These are phyloP conservation scores for Ilyonectria destructans DNA, from an alignment of 2,329 filamentous ascomycete species.

Conservation along the genomic window DNA sequence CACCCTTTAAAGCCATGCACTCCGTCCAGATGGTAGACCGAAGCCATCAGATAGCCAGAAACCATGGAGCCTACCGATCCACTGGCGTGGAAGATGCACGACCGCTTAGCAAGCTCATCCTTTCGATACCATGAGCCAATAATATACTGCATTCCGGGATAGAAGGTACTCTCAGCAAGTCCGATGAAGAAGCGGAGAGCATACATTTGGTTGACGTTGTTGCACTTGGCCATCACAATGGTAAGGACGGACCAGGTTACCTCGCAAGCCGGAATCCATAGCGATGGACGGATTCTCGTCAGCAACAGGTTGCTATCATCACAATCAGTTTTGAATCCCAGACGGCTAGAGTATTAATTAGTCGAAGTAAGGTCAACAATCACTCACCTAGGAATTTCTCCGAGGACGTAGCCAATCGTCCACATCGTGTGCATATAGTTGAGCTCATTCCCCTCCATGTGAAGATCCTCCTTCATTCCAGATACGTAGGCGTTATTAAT, in stretches of 20 bases:
- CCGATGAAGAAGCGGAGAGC: constrained; percentile 62
- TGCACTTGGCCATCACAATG: constrained; percentile 58
- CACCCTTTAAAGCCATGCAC: constrained; percentile 64
- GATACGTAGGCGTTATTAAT: constrained; percentile 60
- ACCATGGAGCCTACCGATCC: constrained; percentile 49
- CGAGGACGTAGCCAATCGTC: constrained; percentile 73
- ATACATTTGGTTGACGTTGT: constrained; percentile 56
- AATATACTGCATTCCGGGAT: constrained; percentile 58
- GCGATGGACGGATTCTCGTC: constrained; percentile 56
- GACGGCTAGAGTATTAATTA: background rate
- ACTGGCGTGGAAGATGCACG: constrained; percentile 59
- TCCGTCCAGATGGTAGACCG: constrained; percentile 60
- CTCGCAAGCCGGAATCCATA: constrained; percentile 61
- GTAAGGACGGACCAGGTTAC: constrained; percentile 50
- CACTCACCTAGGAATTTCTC: constrained; percentile 53
- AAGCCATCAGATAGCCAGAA: constrained; percentile 54
- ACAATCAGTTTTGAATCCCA: background rate
- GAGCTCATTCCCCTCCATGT: constrained; percentile 61
- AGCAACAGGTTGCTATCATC: constrained; percentile 52
- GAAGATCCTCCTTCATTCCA: constrained; percentile 67
- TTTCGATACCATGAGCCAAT: constrained; percentile 63
- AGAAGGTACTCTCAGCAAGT: constrained; percentile 56
- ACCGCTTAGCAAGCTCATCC: constrained; percentile 60
- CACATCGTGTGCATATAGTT: constrained; percentile 70
- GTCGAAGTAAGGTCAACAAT: background rate